Evolutionary conservation across 2,329 filamentous ascomycete genomes (phyloP).

Genomic region (Zymoseptoria pseudotritici): DNA sequence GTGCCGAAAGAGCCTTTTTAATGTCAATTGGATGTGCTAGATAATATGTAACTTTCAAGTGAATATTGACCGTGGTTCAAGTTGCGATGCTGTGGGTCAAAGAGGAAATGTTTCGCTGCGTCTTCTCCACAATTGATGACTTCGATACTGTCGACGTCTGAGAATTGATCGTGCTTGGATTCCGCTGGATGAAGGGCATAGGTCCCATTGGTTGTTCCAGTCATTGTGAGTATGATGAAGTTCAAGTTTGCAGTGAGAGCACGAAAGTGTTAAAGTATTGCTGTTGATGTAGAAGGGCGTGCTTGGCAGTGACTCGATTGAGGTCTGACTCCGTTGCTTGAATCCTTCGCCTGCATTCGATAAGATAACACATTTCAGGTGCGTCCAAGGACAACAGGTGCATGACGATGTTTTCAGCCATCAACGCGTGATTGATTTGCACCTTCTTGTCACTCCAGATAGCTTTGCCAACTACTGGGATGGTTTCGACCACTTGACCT

Average conservation of each 20-base stretch:
- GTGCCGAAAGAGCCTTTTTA: constrained; percentile 68
- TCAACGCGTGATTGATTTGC: too few species aligned
- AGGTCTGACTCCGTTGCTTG: neutral
- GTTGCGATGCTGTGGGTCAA: constrained; percentile 60
- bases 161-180: neutral
- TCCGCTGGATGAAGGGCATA: neutral
- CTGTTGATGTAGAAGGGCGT: neutral
- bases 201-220: neutral
- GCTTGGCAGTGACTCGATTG: neutral
- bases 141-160: constrained; percentile 4
- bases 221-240: neutral
- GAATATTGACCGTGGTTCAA: constrained; percentile 63
- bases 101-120: constrained; percentile 59
- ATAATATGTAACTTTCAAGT: neutral
- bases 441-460: neutral
- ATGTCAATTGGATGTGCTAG: neutral
- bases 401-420: too few species aligned
- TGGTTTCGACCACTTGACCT: neutral
- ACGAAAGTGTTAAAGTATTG: neutral
- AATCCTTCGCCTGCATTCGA: neutral
- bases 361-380: neutral
- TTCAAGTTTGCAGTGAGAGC: neutral
- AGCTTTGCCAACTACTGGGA: neutral
- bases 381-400: too few species aligned
- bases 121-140: constrained; percentile 28